These are phyloP conservation scores for Boletus reticuloceps DNA, from an alignment of 768 basidiomycete genomes.

Conservation along the genomic window DNA sequence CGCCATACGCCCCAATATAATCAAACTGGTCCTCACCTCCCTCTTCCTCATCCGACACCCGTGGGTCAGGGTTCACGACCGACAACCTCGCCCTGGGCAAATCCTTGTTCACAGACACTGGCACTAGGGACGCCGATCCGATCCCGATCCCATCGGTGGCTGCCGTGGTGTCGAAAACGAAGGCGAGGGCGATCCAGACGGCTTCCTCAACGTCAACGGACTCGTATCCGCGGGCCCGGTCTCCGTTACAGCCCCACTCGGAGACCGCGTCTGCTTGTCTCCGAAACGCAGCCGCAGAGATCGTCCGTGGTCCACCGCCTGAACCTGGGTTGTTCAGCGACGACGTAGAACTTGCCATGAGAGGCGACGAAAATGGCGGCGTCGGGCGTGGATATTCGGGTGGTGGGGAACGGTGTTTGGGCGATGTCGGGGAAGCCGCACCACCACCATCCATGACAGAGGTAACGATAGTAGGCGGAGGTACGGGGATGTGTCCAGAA, in stretches of 20 bases:
- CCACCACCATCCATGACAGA: not conserved
- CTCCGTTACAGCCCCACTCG: slow-evolving; percentile 22
- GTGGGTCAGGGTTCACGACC: slow-evolving; percentile 29
- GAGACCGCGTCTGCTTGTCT: slow-evolving; percentile 42
- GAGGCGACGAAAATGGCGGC: slow-evolving; percentile 29
- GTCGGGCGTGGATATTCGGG: slow-evolving; percentile 44
- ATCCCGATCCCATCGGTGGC: slow-evolving; percentile 2
- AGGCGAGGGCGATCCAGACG: slow-evolving; percentile 32
- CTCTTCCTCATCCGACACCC: slow-evolving; percentile 35
- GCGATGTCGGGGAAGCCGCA: not conserved
- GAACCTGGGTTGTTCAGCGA: slow-evolving; percentile 28
- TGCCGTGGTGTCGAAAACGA: not conserved
- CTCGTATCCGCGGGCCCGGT: slow-evolving; percentile 40
- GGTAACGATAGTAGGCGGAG: not conserved
- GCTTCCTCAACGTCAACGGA: slow-evolving; percentile 50
- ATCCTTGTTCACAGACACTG: not conserved
- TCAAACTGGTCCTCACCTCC: slow-evolving; percentile 43
- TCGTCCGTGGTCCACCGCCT: slow-evolving; percentile 48
- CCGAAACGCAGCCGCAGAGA: slow-evolving; percentile 75
- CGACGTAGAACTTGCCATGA: slow-evolving; percentile 33
- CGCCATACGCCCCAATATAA: slow-evolving; percentile 55
- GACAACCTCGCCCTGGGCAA: slow-evolving; percentile 20
- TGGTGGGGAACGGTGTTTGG: slow-evolving; percentile 33
- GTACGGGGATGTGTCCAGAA: slow-evolving; percentile 9
- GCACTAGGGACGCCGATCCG: slow-evolving; percentile 30